Percentiles rank a stretch among this genome's conserved stretches.
Conservation (phyloP, 257 asterid genomes). For the Scutellaria minor region DNA sequence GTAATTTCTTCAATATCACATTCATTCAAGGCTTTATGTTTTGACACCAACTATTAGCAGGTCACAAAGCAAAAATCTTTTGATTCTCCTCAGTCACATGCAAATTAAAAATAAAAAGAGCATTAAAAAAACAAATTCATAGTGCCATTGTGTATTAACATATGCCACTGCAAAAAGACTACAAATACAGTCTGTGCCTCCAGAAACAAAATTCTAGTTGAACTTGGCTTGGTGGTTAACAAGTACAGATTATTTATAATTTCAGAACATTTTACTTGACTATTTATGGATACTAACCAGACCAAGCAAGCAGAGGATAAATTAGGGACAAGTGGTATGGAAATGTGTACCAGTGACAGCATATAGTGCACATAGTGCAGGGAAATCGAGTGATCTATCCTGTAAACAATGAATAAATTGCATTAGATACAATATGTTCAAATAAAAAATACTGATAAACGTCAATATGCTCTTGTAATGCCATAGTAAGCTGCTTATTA, state of each 20-base stretch:
- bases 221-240: not conserved
- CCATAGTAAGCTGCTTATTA: too few species aligned
- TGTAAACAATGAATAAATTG: constrained; percentile 44
- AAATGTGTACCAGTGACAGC: constrained; percentile 78
- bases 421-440: constrained; percentile 25
- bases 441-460: not conserved
- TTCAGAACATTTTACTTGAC: not conserved
- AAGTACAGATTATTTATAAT: not conserved
- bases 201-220: not conserved
- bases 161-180: not conserved
- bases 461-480: too few species aligned
- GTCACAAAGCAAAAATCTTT: not conserved
- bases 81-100: not conserved
- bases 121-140: too few species aligned
- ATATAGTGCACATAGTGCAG: constrained; percentile 78
- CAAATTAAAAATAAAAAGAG: not conserved
- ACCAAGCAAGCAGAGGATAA: constrained; percentile 18
- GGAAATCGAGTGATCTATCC: constrained; percentile 88
- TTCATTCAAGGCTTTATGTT: not conserved
- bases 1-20: not conserved
- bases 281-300: not conserved
- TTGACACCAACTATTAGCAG: not conserved
- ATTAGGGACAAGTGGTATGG: constrained; percentile 29
- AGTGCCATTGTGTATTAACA: not conserved
- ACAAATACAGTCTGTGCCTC: not conserved